Percentiles rank a stretch among this genome's conserved stretches.
Conservation (phyloP, 352 stramenopile genomes). For the Pythium dissotocum region DNA sequence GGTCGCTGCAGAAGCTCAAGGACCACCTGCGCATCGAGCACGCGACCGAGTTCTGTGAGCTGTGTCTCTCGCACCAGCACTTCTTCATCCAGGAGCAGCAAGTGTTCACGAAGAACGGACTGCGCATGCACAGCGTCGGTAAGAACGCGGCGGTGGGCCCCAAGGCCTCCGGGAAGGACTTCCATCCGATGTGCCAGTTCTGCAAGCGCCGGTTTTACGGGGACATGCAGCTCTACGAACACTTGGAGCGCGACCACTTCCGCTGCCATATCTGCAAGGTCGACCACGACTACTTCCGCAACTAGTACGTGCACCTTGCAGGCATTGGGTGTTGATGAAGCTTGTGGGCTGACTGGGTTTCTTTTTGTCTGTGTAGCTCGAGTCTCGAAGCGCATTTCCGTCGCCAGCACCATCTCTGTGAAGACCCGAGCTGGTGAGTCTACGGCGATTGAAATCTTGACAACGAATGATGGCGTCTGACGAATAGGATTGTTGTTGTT, state of each 20-base stretch:
- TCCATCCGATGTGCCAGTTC: conserved; percentile 90
- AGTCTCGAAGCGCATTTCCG: conserved; percentile 87
- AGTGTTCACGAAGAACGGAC: conserved; percentile 68
- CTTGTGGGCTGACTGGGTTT: neutral
- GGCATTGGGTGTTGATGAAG: too few relatives aligned
- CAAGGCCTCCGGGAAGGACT: conserved; percentile 69
- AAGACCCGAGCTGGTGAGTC: conserved; percentile 75
- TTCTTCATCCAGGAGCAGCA: conserved; percentile 85
- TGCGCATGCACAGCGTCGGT: conserved; percentile 71
- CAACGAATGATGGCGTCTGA: neutral
- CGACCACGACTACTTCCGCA: conserved; percentile 88
- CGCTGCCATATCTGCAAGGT: conserved; percentile 90
- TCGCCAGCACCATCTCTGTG: conserved; percentile 80
- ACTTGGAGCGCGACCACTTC: conserved; percentile 89
- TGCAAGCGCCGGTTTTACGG: conserved; percentile 87
- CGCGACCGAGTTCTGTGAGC: conserved; percentile 72
- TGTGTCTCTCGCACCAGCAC: conserved; percentile 73
- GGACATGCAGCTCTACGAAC: conserved; percentile 82
- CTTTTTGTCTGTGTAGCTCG: conserved; percentile 32
- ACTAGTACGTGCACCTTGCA: conserved; percentile 65
- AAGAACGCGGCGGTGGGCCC: conserved; percentile 39
- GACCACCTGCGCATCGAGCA: conserved; percentile 71
- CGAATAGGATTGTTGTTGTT: neutral
- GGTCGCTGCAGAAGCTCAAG: conserved; percentile 59
- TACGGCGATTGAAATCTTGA: neutral